Percentiles rank a stretch among this genome's conserved stretches.
Evolutionary conservation across 306 rosid genomes (phyloP).

Genomic region (Corylus americana): DNA sequence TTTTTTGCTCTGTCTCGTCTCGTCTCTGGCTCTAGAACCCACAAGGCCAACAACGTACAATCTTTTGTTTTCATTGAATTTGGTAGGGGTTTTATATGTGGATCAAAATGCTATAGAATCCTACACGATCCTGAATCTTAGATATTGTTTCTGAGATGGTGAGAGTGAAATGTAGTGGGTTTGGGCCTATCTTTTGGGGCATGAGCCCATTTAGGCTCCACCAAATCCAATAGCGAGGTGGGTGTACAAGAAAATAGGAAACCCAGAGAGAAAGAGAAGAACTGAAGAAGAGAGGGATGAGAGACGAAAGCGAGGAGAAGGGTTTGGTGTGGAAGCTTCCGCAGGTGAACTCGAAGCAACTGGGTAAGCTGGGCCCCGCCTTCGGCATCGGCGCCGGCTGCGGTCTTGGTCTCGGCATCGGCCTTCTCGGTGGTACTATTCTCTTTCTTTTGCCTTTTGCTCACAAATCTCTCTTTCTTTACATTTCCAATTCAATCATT

Average conservation of each 20-base stretch:
- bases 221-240: too few relatives aligned
- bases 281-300: slow-evolving; percentile 4
- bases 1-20: not conserved
- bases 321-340: slow-evolving; percentile 88
- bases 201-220: too few relatives aligned
- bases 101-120: too few relatives aligned
- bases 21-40: not conserved
- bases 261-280: not conserved
- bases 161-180: too few relatives aligned
- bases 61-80: too few relatives aligned
- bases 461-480: not conserved
- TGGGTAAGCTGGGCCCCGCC: slow-evolving; percentile 85
- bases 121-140: too few relatives aligned
- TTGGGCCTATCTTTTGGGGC: too few relatives aligned
- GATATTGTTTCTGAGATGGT: too few relatives aligned
- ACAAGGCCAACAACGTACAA: too few relatives aligned
- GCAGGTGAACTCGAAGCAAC: slow-evolving; percentile 34
- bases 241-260: not conserved
- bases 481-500: too few relatives aligned
- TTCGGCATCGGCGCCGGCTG: slow-evolving; percentile 85
- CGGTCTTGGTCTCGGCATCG: slow-evolving; percentile 84
- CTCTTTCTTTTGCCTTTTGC: not conserved
- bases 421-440: slow-evolving; percentile 75
- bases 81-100: too few relatives aligned
- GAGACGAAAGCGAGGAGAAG: slow-evolving; percentile 37